phyloP scores from a whole-genome alignment of 2,329 filamentous ascomycete species.

The Tolypocladium tropicale region DNA sequence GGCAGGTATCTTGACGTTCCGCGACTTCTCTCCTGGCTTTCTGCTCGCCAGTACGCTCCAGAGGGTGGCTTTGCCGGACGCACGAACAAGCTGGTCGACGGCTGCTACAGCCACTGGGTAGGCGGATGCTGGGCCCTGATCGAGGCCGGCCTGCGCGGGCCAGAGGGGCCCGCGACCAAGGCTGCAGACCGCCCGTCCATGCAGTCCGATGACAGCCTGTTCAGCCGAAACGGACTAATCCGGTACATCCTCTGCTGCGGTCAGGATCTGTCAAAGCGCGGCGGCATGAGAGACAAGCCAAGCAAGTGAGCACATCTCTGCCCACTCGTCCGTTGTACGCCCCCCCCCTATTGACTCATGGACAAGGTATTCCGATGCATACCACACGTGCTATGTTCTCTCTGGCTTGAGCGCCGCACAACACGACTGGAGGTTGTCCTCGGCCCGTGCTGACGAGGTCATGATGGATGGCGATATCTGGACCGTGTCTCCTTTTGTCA shows the following conservation, averaged over 20 bases:
- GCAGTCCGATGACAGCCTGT: conserved; percentile 41
- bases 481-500: conserved; percentile 37
- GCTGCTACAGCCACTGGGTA: conserved; percentile 97
- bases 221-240: conserved; percentile 74
- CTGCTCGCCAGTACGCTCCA: conserved; percentile 76
- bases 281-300: conserved; percentile 89
- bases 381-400: conserved; percentile 89
- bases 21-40: conserved; percentile 76
- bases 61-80: conserved; percentile 90
- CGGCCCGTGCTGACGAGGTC: conserved; percentile 19
- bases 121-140: conserved; percentile 90
- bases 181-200: conserved; percentile 16
- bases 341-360: conserved; percentile 1
- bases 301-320: conserved; percentile 54
- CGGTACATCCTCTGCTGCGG: conserved; percentile 87
- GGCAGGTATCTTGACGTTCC: conserved; percentile 65
- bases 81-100: conserved; percentile 96
- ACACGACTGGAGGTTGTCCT: conserved; percentile 47
- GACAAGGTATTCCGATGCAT: conserved; percentile 61
- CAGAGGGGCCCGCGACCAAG: conserved; percentile 20
- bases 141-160: conserved; percentile 62
- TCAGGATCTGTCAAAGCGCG: conserved; percentile 59
- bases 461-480: conserved; percentile 30
- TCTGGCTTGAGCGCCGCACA: conserved; percentile 77
- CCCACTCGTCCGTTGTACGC: not conserved